A percentile compares a stretch with the other conserved stretches of the same genome.
Evolutionary conservation across 2,329 filamentous ascomycete genomes (phyloP).

Genomic region (Sporothrix globosa): DNA sequence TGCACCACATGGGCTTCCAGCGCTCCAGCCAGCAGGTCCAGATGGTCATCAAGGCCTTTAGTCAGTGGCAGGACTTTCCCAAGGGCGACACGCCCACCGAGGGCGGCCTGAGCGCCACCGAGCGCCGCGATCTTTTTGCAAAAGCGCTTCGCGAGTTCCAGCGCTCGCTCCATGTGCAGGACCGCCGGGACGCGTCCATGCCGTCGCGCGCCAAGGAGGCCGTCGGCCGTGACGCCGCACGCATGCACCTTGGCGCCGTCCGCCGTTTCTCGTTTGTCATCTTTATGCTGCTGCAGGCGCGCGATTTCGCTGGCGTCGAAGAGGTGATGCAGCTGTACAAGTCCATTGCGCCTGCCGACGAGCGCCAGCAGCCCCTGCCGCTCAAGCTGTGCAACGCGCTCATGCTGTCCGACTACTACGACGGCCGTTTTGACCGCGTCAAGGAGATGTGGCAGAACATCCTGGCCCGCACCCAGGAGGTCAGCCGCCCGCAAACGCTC

Average conservation of each 20-base stretch:
- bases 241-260: conserved; percentile 38
- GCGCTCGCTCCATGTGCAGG: conserved; percentile 46
- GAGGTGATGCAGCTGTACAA: conserved; percentile 54
- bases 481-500: conserved; percentile 43
- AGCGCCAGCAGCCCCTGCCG: conserved; percentile 48
- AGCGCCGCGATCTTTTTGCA: conserved; percentile 41
- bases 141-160: conserved; percentile 46
- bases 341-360: conserved; percentile 43
- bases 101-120: background rate
- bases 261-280: conserved; percentile 49
- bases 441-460: conserved; percentile 68
- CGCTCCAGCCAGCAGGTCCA: conserved; percentile 51
- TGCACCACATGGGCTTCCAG: conserved; percentile 49
- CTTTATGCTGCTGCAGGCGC: conserved; percentile 49
- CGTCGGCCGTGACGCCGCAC: conserved; percentile 36
- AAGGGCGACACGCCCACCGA: conserved; percentile 29
- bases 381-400: conserved; percentile 63
- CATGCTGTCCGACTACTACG: conserved; percentile 67
- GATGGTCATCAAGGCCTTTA: conserved; percentile 49
- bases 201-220: conserved; percentile 28
- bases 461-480: conserved; percentile 55
- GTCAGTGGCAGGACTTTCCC: conserved; percentile 43
- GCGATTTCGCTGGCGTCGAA: conserved; percentile 45
- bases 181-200: background rate
- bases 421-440: conserved; percentile 62